Evolutionary conservation across 116 monocot species (phyloP).

Genomic region (Zostera marina): DNA sequence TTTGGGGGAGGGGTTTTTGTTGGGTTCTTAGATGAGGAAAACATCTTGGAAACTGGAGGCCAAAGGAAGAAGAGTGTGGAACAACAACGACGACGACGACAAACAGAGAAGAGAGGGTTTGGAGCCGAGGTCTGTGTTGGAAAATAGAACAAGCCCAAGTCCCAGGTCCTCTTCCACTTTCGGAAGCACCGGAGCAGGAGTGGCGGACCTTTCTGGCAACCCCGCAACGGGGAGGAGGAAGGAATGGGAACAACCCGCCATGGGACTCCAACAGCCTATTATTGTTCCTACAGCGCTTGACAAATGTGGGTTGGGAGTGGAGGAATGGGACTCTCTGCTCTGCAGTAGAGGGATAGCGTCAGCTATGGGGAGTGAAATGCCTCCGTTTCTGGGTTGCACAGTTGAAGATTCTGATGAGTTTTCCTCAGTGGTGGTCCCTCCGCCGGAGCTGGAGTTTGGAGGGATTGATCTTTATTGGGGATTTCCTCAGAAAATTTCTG

Average conservation of each 20-base stretch:
- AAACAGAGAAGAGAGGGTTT: constrained; percentile 3
- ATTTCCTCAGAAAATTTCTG: constrained; percentile 4
- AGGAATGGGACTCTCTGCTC: constrained; percentile 23
- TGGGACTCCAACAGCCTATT: constrained; percentile 17
- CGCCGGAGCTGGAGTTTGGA: constrained; percentile 9
- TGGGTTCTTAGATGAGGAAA: neutral
- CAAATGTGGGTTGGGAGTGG: constrained; percentile 13
- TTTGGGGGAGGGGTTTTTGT: neutral
- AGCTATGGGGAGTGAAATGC: constrained; percentile 7
- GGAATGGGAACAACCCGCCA: constrained; percentile 12
- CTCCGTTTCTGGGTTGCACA: constrained; percentile 51
- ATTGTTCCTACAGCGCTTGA: constrained; percentile 20
- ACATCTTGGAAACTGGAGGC: neutral
- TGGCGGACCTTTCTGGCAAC: constrained; percentile 30
- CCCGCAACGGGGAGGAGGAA: constrained; percentile 11
- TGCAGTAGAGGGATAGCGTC: constrained; percentile 4
- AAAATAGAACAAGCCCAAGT: constrained; percentile 60
- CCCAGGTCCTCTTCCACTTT: constrained; percentile 52
- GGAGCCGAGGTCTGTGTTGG: constrained; percentile 63
- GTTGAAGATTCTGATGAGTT: constrained; percentile 38
- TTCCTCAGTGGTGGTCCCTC: neutral
- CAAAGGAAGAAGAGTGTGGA: neutral
- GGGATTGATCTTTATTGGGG: constrained; percentile 16
- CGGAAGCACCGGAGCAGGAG: constrained; percentile 34
- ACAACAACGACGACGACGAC: constrained; percentile 1